A percentile compares a stretch with the other conserved stretches of the same genome.
Conservation (phyloP, 75 land plant species). For the Larix kaempferi region DNA sequence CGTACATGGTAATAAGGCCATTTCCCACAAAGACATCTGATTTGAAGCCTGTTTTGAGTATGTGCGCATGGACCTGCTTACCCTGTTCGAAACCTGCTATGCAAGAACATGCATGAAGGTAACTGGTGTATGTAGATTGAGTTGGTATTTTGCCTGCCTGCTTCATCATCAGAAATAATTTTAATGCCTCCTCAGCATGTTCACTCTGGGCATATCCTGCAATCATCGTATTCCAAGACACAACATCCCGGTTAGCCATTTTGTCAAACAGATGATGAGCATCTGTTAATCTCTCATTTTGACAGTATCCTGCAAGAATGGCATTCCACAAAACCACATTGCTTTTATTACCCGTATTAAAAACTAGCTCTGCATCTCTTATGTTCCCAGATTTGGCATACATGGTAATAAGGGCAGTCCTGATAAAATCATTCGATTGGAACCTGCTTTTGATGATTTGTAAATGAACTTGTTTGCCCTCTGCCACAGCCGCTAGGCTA, state of each 20-base stretch:
- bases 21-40: constrained; percentile 37
- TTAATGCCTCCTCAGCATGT: background rate
- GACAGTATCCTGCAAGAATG: constrained; percentile 55
- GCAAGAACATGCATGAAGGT: constrained; percentile 20
- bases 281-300: constrained; percentile 13
- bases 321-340: constrained; percentile 43
- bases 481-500: too few species aligned
- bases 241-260: constrained; percentile 10
- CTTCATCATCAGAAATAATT: constrained; percentile 6
- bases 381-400: too few species aligned
- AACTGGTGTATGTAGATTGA: background rate
- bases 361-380: too few species aligned
- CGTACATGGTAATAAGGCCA: constrained; percentile 53
- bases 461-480: too few species aligned
- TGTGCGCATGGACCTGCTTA: constrained; percentile 27
- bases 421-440: too few species aligned
- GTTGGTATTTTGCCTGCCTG: background rate
- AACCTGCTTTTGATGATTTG: too few species aligned
- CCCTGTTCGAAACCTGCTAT: background rate
- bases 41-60: constrained; percentile 15
- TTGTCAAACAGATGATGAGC: constrained; percentile 20
- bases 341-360: too few species aligned
- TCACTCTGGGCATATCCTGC: constrained; percentile 6
- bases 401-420: too few species aligned
- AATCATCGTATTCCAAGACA: constrained; percentile 27